Evolutionary conservation across 306 rosid genomes (phyloP).

Genomic region (Cicer judaicum): DNA sequence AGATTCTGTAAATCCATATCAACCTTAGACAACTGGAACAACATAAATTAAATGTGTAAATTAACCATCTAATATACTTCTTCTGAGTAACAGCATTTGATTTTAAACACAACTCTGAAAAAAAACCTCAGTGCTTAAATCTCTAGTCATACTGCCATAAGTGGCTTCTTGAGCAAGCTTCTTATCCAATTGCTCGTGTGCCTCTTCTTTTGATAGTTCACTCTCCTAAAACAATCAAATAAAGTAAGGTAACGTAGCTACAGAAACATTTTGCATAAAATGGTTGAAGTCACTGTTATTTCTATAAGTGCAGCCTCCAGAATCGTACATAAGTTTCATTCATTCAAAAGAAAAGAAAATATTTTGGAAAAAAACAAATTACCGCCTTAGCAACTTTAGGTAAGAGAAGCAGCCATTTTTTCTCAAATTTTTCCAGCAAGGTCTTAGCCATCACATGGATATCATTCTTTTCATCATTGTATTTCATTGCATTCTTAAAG

Average conservation of each 20-base stretch:
- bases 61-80: slow-evolving; percentile 28
- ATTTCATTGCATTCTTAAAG: slow-evolving; percentile 82
- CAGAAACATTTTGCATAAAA: slow-evolving; percentile 3
- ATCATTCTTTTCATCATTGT: slow-evolving; percentile 66
- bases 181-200: slow-evolving; percentile 49
- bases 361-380: slow-evolving; percentile 39
- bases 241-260: background rate
- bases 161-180: slow-evolving; percentile 67
- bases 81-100: background rate
- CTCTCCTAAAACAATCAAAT: slow-evolving; percentile 59
- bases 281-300: background rate
- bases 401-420: slow-evolving; percentile 75
- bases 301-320: background rate
- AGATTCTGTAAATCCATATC: slow-evolving; percentile 62
- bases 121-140: slow-evolving; percentile 59
- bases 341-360: slow-evolving; percentile 23
- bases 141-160: slow-evolving; percentile 72
- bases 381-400: slow-evolving; percentile 79
- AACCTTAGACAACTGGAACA: slow-evolving; percentile 67
- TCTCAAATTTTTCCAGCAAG: slow-evolving; percentile 73
- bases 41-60: slow-evolving; percentile 25
- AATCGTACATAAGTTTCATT: slow-evolving; percentile 24
- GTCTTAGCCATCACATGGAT: slow-evolving; percentile 78
- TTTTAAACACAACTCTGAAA: slow-evolving; percentile 29
- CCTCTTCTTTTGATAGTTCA: slow-evolving; percentile 61